These are phyloP conservation scores for Gnomoniopsis sp. DNA, from an alignment of 2,329 filamentous ascomycete species.

Conservation along the genomic window DNA sequence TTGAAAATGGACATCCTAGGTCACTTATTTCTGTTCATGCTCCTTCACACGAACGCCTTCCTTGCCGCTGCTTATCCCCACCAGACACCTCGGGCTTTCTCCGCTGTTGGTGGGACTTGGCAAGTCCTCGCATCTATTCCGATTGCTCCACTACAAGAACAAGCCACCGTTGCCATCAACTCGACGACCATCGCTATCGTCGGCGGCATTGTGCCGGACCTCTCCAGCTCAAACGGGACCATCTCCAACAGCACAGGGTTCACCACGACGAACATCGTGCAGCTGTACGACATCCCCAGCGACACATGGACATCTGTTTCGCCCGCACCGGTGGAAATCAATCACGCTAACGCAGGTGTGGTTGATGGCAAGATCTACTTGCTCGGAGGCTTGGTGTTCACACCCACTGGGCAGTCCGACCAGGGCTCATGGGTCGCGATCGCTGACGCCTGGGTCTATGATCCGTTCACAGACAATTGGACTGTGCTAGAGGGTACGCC, in stretches of 20 bases:
- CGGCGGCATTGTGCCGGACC: slow-evolving; percentile 23
- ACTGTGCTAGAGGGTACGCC: slow-evolving; percentile 25
- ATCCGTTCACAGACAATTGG: slow-evolving; percentile 27
- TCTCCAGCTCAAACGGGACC: not conserved
- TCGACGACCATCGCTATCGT: slow-evolving; percentile 23
- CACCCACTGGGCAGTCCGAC: slow-evolving; percentile 10
- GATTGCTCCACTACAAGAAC: slow-evolving; percentile 26
- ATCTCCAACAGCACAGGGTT: slow-evolving; percentile 13
- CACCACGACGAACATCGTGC: slow-evolving; percentile 25
- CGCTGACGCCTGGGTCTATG: slow-evolving; percentile 28
- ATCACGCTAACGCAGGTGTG: slow-evolving; percentile 35
- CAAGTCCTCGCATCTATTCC: slow-evolving; percentile 23
- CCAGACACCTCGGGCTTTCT: not conserved
- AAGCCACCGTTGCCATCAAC: slow-evolving; percentile 23
- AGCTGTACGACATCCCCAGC: slow-evolving; percentile 29
- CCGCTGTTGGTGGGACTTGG: slow-evolving; percentile 19
- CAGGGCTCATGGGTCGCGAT: slow-evolving; percentile 26
- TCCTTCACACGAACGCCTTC: not conserved
- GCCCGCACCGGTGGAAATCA: slow-evolving; percentile 27
- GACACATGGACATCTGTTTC: slow-evolving; percentile 28
- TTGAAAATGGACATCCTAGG: not conserved
- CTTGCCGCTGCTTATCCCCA: not conserved
- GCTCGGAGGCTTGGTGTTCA: slow-evolving; percentile 30
- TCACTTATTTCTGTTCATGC: not conserved
- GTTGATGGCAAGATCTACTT: slow-evolving; percentile 35